phyloP scores from a whole-genome alignment of 2,329 filamentous ascomycete genomes.

The Fusarium liriodendri region DNA sequence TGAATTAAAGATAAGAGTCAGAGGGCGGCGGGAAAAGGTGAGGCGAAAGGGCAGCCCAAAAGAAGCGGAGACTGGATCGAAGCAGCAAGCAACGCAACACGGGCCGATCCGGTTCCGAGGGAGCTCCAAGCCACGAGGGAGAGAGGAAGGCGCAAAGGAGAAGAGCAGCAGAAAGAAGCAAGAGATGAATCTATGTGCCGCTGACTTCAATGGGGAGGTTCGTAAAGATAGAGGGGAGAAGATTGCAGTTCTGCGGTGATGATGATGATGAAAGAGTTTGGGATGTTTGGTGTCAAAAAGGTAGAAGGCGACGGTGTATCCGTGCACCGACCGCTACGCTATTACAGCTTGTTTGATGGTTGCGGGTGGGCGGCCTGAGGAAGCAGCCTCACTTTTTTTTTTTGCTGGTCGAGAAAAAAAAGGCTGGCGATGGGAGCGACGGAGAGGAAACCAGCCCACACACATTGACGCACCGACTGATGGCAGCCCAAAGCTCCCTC shows the following conservation, averaged over 20 bases:
- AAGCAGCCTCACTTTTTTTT: constrained; percentile 15
- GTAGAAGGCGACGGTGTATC: constrained; percentile 18
- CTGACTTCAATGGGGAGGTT: constrained; percentile 16
- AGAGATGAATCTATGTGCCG: constrained; percentile 21
- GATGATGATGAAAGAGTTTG: constrained; percentile 29
- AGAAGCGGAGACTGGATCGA: constrained; percentile 41
- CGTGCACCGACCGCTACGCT: constrained; percentile 7
- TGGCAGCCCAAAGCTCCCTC: constrained; percentile 23
- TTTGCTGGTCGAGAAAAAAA: not conserved
- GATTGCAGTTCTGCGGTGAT: constrained; percentile 23
- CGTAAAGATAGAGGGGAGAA: constrained; percentile 2
- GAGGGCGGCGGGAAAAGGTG: constrained; percentile 4
- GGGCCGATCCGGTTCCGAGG: constrained; percentile 40
- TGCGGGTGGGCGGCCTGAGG: constrained; percentile 12
- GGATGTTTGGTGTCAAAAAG: constrained; percentile 6
- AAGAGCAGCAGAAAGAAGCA: not conserved
- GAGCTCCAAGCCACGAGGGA: constrained; percentile 27
- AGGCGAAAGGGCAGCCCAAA: constrained; percentile 22
- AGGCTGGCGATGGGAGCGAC: not conserved
- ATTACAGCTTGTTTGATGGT: constrained; percentile 4
- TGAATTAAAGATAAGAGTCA: constrained; percentile 14
- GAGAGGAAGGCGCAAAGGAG: constrained; percentile 9
- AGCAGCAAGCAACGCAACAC: constrained; percentile 32
- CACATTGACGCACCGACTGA: constrained; percentile 1
- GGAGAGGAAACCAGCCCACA: not conserved